phyloP scores from a whole-genome alignment of 2,329 filamentous ascomycete species.

The Trichoderma afroharzianum region DNA sequence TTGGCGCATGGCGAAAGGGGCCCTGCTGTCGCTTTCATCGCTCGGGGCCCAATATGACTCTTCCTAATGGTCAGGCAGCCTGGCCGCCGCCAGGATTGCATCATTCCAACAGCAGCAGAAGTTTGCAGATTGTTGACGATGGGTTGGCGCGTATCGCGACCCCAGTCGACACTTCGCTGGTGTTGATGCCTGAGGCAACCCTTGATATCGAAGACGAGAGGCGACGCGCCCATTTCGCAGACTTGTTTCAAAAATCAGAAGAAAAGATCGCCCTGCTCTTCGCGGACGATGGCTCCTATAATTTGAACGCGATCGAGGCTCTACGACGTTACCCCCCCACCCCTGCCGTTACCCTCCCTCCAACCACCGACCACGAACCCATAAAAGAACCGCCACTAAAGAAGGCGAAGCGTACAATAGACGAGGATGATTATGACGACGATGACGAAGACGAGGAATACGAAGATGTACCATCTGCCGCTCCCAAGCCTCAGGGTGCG shows the following conservation, averaged over 20 bases:
- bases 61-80: slow-evolving; percentile 61
- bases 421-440: slow-evolving; percentile 82
- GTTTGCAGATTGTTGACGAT: slow-evolving; percentile 61
- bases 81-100: slow-evolving; percentile 59
- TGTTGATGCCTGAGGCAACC: slow-evolving; percentile 59
- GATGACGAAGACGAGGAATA: slow-evolving; percentile 76
- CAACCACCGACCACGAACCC: slow-evolving; percentile 56
- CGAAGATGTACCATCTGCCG: slow-evolving; percentile 53
- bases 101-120: slow-evolving; percentile 44
- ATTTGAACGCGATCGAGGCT: slow-evolving; percentile 51
- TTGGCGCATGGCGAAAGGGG: slow-evolving; percentile 55
- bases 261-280: slow-evolving; percentile 76
- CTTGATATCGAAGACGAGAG: slow-evolving; percentile 63
- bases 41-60: slow-evolving; percentile 58
- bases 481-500: slow-evolving; percentile 49
- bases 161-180: slow-evolving; percentile 46
- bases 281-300: slow-evolving; percentile 51
- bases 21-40: slow-evolving; percentile 47
- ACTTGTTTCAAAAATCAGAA: slow-evolving; percentile 74
- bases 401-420: slow-evolving; percentile 72
- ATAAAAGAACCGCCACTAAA: slow-evolving; percentile 64
- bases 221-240: slow-evolving; percentile 69
- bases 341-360: slow-evolving; percentile 44
- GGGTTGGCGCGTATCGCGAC: slow-evolving; percentile 48
- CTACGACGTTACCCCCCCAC: slow-evolving; percentile 42